Conservation (phyloP, 1,284 basidiomycete genomes). For the Ustilago hordei region DNA sequence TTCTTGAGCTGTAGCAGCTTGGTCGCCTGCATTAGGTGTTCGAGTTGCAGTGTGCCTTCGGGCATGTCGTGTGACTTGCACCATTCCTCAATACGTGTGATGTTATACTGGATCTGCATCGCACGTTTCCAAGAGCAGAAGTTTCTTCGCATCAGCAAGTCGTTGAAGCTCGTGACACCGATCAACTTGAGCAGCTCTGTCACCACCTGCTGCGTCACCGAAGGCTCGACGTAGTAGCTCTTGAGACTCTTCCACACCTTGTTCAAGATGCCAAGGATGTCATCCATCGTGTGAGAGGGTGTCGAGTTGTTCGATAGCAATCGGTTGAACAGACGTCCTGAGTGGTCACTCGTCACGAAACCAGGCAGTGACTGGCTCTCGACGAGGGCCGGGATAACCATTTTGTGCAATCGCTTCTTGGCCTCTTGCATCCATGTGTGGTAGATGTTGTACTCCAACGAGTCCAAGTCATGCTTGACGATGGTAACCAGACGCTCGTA, state of each 20-base stretch:
- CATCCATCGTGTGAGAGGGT: slow-evolving; percentile 98
- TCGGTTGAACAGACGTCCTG: slow-evolving; percentile 91
- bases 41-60: slow-evolving; percentile 94
- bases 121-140: slow-evolving; percentile 99
- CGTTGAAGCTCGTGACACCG: slow-evolving; percentile 98
- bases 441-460: slow-evolving; percentile 98
- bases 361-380: slow-evolving; percentile 98
- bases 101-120: slow-evolving; percentile 70
- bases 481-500: slow-evolving; percentile 96
- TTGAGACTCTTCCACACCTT: slow-evolving; percentile 99
- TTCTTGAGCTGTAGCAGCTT: slow-evolving; percentile 99
- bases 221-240: slow-evolving; percentile 98
- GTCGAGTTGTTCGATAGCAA: slow-evolving; percentile 81
- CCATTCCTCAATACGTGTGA: slow-evolving; percentile 84
- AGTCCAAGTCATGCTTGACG: slow-evolving; percentile 98
- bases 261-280: slow-evolving; percentile 95
- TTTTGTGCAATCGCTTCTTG: slow-evolving; percentile 95
- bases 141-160: slow-evolving; percentile 96
- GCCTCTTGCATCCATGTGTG: slow-evolving; percentile 99
- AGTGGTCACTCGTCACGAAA: slow-evolving; percentile 94
- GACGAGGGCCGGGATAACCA: slow-evolving; percentile 97
- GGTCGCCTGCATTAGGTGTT: slow-evolving; percentile 99
- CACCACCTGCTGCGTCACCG: slow-evolving; percentile 94
- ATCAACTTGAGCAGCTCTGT: slow-evolving; percentile 96
- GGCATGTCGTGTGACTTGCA: slow-evolving; percentile 85